Conservation (phyloP, 345 rosid species). For the Hevea brasiliensis region DNA sequence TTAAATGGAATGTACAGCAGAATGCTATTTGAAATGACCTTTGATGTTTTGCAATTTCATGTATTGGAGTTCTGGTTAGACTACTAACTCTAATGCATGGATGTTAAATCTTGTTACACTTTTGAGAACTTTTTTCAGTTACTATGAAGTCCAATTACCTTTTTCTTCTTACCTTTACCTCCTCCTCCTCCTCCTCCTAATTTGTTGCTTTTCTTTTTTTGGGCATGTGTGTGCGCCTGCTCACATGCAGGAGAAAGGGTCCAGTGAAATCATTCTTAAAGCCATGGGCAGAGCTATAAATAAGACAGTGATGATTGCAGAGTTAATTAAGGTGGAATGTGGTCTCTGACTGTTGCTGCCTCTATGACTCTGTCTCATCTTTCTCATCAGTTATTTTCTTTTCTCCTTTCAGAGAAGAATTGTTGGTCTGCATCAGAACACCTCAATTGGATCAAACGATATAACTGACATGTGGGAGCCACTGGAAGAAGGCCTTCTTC, state of each 20-base stretch:
- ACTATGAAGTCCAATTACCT: not conserved
- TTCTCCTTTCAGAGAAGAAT: constrained; percentile 30
- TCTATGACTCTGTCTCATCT: not conserved
- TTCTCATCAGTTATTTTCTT: not conserved
- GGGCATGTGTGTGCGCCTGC: not conserved
- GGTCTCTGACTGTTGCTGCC: too few relatives aligned
- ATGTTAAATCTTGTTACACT: not conserved
- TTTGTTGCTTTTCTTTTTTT: too few relatives aligned
- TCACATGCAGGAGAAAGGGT: constrained; percentile 61
- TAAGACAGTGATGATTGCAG: constrained; percentile 71
- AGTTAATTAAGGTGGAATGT: constrained; percentile 54
- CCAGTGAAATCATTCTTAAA: constrained; percentile 58
- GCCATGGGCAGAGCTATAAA: constrained; percentile 86
- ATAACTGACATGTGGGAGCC: constrained; percentile 43
- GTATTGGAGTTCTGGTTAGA: too few relatives aligned
- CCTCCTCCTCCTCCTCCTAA: too few relatives aligned
- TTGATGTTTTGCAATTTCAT: too few relatives aligned
- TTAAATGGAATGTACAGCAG: too few relatives aligned
- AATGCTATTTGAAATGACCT: too few relatives aligned
- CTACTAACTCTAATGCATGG: too few relatives aligned
- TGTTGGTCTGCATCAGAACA: constrained; percentile 33
- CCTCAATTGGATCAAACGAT: constrained; percentile 34
- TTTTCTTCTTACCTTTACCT: not conserved
- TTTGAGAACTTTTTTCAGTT: not conserved
- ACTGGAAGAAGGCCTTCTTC: constrained; percentile 40